Evolutionary conservation across 495 filamentous ascomycete species (phyloP).

Genomic region (Aspergillus sparsus): DNA sequence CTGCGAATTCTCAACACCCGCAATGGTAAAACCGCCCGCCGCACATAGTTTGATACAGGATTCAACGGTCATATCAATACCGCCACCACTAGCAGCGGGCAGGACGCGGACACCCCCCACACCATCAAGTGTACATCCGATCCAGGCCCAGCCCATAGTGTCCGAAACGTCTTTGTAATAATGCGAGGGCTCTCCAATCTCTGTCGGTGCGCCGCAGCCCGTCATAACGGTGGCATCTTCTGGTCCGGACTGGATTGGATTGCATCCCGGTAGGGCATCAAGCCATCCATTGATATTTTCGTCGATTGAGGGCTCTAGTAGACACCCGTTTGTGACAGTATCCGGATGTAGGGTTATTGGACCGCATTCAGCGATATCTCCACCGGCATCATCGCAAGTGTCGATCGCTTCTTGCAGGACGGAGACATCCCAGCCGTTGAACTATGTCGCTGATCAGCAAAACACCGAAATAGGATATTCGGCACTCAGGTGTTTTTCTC

Average conservation of each 20-base stretch:
- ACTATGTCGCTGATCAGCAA: background rate
- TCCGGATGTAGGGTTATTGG: constrained; percentile 3
- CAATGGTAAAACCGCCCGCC: background rate
- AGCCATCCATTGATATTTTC: constrained; percentile 13
- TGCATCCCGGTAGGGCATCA: constrained; percentile 13
- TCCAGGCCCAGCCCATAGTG: constrained; percentile 1
- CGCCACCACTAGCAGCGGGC: background rate
- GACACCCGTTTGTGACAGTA: constrained; percentile 7
- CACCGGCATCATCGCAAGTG: constrained; percentile 12
- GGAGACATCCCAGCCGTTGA: constrained; percentile 19
- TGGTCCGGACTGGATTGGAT: constrained; percentile 8
- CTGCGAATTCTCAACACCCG: background rate
- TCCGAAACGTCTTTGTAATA: constrained; percentile 17
- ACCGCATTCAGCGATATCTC: constrained; percentile 13
- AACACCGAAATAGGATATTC: background rate
- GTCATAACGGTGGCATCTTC: background rate
- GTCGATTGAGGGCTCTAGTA: constrained; percentile 11
- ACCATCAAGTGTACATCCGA: background rate
- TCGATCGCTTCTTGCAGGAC: constrained; percentile 19
- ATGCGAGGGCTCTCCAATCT: constrained; percentile 1
- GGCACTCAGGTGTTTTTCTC: too few species aligned
- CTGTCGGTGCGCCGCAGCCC: constrained; percentile 4
- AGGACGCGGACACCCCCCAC: background rate
- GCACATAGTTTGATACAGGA: background rate
- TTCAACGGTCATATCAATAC: background rate